phyloP scores from a whole-genome alignment of 495 filamentous ascomycete genomes.

The Trichoderma reesei region DNA sequence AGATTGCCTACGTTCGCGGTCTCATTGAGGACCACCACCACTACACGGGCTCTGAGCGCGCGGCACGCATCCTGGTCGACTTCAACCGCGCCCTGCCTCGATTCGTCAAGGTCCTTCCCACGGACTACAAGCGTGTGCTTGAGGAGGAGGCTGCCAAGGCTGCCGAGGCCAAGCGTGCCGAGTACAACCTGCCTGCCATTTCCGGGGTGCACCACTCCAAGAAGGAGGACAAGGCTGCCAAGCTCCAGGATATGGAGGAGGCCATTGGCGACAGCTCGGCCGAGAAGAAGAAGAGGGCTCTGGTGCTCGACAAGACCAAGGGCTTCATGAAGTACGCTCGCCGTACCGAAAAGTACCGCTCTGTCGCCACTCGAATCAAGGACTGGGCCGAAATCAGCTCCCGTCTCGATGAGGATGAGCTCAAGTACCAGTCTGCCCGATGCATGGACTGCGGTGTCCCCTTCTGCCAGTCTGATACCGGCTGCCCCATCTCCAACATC shows the following conservation, averaged over 20 bases:
- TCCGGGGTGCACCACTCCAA: constrained; percentile 52
- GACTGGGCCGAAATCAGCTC: constrained; percentile 93
- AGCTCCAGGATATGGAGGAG: constrained; percentile 92
- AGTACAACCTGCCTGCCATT: constrained; percentile 75
- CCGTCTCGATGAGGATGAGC: constrained; percentile 87
- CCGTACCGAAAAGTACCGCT: constrained; percentile 90
- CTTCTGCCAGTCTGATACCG: constrained; percentile 96
- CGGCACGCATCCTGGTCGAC: constrained; percentile 91
- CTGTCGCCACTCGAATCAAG: constrained; percentile 72
- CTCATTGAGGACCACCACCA: constrained; percentile 98
- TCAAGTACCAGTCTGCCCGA: constrained; percentile 96
- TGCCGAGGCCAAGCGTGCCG: constrained; percentile 68
- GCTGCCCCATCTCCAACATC: constrained; percentile 98
- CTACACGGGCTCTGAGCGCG: constrained; percentile 95
- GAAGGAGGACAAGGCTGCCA: constrained; percentile 55
- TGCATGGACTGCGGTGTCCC: constrained; percentile 99
- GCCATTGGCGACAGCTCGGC: constrained; percentile 75
- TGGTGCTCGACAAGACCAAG: constrained; percentile 93
- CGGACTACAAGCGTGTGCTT: constrained; percentile 95
- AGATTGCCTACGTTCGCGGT: constrained; percentile 89
- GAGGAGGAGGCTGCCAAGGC: constrained; percentile 77
- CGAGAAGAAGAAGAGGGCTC: constrained; percentile 86
- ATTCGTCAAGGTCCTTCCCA: constrained; percentile 91
- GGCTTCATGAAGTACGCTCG: constrained; percentile 99
- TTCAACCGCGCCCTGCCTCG: constrained; percentile 87